These are phyloP conservation scores for Adiantum capillusveneris DNA, from an alignment of 75 land plant genomes.

Conservation along the genomic window DNA sequence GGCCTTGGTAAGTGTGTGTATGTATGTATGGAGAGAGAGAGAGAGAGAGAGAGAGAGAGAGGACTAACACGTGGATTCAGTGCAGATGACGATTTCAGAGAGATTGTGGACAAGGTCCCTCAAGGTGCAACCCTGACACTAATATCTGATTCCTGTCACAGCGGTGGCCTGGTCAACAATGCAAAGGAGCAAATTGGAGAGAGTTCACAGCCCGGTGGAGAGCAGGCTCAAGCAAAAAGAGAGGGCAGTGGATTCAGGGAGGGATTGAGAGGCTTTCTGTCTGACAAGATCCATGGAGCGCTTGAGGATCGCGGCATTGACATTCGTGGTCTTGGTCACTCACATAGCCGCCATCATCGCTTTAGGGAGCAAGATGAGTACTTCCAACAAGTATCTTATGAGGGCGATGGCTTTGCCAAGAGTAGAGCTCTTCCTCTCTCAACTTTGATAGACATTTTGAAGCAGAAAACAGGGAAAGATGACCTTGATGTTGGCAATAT, in stretches of 20 bases:
- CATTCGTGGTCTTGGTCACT: constrained; percentile 5
- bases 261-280: constrained; percentile 15
- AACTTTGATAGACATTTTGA: constrained; percentile 68
- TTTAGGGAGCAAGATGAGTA: background rate
- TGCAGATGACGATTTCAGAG: constrained; percentile 77
- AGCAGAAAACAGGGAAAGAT: constrained; percentile 81
- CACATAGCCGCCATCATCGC: background rate
- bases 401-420: constrained; percentile 22
- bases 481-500: constrained; percentile 81
- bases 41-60: too few species aligned
- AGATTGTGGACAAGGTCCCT: constrained; percentile 54
- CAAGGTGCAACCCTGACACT: constrained; percentile 56
- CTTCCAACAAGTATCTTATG: background rate
- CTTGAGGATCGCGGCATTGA: constrained; percentile 30
- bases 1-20: too few species aligned
- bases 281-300: constrained; percentile 21
- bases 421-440: constrained; percentile 70
- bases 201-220: constrained; percentile 10
- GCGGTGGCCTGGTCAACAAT: constrained; percentile 74
- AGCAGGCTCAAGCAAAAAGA: background rate
- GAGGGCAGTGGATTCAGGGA: constrained; percentile 4
- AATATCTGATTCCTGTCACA: constrained; percentile 83
- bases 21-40: too few species aligned
- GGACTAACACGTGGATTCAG: too few species aligned
- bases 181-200: constrained; percentile 81